Percentiles rank a stretch among this genome's conserved stretches.
Conservation (phyloP, 306 rosid species). For the Acacia melanoxylon region DNA sequence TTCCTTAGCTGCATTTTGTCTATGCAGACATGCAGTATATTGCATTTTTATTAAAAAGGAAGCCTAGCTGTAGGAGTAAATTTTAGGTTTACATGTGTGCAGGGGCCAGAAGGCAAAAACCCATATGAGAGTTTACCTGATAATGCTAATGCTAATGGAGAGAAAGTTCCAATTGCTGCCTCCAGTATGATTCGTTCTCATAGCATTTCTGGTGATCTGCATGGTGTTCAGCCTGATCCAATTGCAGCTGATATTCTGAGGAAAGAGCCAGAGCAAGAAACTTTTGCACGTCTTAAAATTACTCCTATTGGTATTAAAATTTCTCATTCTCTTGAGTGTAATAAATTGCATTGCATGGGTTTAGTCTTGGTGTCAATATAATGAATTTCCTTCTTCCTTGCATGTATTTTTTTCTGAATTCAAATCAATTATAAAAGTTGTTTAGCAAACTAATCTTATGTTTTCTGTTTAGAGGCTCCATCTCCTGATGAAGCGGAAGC, state of each 20-base stretch:
- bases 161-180: conserved; percentile 48
- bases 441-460: conserved; percentile 11
- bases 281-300: conserved; percentile 63
- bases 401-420: conserved; percentile 11
- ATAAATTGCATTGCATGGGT: neutral
- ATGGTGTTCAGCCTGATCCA: conserved; percentile 81
- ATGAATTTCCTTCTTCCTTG: neutral
- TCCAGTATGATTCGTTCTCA: conserved; percentile 74
- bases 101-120: conserved; percentile 51
- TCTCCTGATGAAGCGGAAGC: conserved; percentile 86
- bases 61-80: neutral
- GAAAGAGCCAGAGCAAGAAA: conserved; percentile 80
- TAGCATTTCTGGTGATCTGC: conserved; percentile 74
- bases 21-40: neutral
- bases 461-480: conserved; percentile 67
- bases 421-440: conserved; percentile 1
- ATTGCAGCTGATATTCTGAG: conserved; percentile 79
- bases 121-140: conserved; percentile 51
- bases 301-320: conserved; percentile 52
- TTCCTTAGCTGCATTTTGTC: neutral
- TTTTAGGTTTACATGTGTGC: conserved; percentile 20
- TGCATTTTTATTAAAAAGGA: neutral
- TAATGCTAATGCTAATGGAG: conserved; percentile 52
- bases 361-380: conserved; percentile 1
- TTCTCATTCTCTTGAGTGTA: conserved; percentile 1